phyloP scores from a whole-genome alignment of 371 early-diverging fungal genomes.

The Mortierella sp. region DNA sequence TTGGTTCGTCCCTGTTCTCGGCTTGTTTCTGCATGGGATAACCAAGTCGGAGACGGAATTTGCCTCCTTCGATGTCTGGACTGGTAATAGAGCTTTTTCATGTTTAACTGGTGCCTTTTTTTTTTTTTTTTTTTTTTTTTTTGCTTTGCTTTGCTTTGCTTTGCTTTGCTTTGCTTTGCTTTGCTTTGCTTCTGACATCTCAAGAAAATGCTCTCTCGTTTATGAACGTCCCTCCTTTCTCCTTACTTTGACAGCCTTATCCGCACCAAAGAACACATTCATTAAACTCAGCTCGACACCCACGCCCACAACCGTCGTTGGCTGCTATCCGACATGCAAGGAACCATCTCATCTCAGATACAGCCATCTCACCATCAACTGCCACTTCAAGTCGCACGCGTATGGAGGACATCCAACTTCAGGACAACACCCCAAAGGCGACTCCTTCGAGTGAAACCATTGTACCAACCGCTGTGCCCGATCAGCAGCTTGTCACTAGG shows the following conservation, averaged over 20 bases:
- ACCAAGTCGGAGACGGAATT: slow-evolving; percentile 23
- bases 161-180: neutral
- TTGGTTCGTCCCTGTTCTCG: too few relatives aligned
- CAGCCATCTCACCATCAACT: neutral
- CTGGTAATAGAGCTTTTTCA: slow-evolving; percentile 19
- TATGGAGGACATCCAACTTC: slow-evolving; percentile 1
- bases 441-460: neutral
- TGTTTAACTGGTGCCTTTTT: neutral
- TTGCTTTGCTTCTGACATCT: neutral
- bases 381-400: slow-evolving; percentile 6
- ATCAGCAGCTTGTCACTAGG: slow-evolving; percentile 34
- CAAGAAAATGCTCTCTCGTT: neutral
- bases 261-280: slow-evolving; percentile 42
- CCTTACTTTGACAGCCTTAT: slow-evolving; percentile 27
- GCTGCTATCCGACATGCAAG: slow-evolving; percentile 37
- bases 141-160: neutral
- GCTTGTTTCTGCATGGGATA: too few relatives aligned
- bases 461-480: neutral
- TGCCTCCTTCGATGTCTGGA: slow-evolving; percentile 17
- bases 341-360: slow-evolving; percentile 34
- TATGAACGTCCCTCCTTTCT: neutral
- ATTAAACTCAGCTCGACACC: slow-evolving; percentile 20
- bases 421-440: slow-evolving; percentile 8
- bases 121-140: neutral
- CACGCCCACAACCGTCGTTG: slow-evolving; percentile 28